Conservation (phyloP, 1,284 basidiomycete species). For the Volvariella surrecta region DNA sequence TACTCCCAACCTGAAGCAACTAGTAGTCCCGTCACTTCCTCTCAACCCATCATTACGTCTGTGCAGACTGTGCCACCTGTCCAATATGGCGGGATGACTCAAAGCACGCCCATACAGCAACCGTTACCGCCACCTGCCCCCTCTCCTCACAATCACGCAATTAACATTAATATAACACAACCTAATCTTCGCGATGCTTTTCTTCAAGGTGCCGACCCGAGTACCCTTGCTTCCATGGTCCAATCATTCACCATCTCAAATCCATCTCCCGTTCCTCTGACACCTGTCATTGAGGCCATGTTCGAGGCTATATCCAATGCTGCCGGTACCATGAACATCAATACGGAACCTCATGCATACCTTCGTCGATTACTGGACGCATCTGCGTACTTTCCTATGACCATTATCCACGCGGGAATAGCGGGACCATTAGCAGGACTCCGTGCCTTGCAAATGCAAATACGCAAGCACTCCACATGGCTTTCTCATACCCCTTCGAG, state of each 20-base stretch:
- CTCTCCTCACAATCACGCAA: conserved; percentile 18
- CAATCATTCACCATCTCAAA: conserved; percentile 34
- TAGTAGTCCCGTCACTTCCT: conserved; percentile 20
- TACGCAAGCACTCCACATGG: conserved; percentile 48
- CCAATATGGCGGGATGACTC: conserved; percentile 27
- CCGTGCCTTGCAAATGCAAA: conserved; percentile 43
- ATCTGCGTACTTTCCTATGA: conserved; percentile 34
- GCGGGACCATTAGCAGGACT: conserved; percentile 42
- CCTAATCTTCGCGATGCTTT: conserved; percentile 39
- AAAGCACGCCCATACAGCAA: conserved; percentile 11
- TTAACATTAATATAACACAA: conserved; percentile 25
- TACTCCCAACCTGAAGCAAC: conserved; percentile 23
- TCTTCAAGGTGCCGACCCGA: conserved; percentile 32
- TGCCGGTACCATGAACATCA: conserved; percentile 13
- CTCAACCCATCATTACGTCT: conserved; percentile 25
- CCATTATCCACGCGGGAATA: conserved; percentile 38
- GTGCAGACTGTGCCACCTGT: conserved; percentile 12
- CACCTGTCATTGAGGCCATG: conserved; percentile 36
- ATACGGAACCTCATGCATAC: conserved; percentile 29
- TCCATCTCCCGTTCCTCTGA: conserved; percentile 37
- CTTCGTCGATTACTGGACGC: conserved; percentile 42
- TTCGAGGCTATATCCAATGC: conserved; percentile 39
- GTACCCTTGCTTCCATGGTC: conserved; percentile 40
- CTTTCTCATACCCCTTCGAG: conserved; percentile 17
- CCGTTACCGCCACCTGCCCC: conserved; percentile 15